A percentile compares a stretch with the other conserved stretches of the same genome.
Conservation (phyloP, 2,329 filamentous ascomycete genomes). For the Onygenales sp. region DNA sequence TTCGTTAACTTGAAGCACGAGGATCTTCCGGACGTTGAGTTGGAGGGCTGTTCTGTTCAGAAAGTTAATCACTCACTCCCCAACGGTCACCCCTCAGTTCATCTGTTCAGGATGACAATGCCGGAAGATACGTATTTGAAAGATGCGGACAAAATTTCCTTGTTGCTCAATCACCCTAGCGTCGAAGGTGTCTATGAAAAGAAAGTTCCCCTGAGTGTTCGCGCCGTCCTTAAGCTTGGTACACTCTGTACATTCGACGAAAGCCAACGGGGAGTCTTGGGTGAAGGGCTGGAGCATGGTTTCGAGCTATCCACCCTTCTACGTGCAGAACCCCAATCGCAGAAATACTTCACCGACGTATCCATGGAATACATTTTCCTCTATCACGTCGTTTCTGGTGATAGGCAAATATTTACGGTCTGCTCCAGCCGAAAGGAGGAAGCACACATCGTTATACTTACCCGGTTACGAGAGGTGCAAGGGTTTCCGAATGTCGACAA, state of each 20-base stretch:
- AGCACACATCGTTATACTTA: constrained; percentile 81
- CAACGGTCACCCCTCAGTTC: constrained; percentile 86
- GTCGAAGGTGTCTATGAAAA: constrained; percentile 97
- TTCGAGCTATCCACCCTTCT: constrained; percentile 77
- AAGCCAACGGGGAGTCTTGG: constrained; percentile 77
- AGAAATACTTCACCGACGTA: constrained; percentile 65
- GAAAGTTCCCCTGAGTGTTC: constrained; percentile 75
- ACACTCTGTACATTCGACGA: constrained; percentile 92
- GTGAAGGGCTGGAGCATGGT: constrained; percentile 83
- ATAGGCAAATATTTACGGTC: constrained; percentile 84
- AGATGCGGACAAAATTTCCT: constrained; percentile 70
- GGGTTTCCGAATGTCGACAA: constrained; percentile 84
- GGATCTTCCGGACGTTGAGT: constrained; percentile 78
- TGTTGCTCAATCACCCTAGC: constrained; percentile 82
- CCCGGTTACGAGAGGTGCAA: constrained; percentile 69
- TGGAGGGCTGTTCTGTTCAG: constrained; percentile 78
- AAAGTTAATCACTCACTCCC: constrained; percentile 90
- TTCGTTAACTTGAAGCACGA: constrained; percentile 86
- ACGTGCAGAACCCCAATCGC: constrained; percentile 53
- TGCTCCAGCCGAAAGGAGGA: constrained; percentile 76
- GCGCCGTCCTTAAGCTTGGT: constrained; percentile 80
- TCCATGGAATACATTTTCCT: constrained; percentile 79
- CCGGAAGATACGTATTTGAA: constrained; percentile 78
- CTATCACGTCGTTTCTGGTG: constrained; percentile 83
- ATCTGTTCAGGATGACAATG: constrained; percentile 90